Percentiles rank a stretch among this genome's conserved stretches.
Evolutionary conservation across 345 rosid genomes (phyloP).

Genomic region (Eucalyptus tenuipes): DNA sequence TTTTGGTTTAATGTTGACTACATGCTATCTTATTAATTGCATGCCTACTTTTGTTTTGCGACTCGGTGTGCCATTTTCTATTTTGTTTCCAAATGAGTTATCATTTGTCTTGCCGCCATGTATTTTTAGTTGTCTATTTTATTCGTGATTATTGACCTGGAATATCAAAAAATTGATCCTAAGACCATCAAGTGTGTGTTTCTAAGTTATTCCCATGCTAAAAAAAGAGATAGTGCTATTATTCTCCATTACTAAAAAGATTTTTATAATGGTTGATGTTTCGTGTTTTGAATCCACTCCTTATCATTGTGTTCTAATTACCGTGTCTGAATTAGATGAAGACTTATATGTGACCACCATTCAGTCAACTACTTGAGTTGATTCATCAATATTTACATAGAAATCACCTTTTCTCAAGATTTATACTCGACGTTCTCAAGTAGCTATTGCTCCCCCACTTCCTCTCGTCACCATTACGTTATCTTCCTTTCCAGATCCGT

Average conservation of each 20-base stretch:
- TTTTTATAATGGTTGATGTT: background rate
- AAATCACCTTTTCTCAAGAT: too few species aligned
- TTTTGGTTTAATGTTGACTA: background rate
- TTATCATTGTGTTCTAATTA: background rate
- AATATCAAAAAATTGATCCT: background rate
- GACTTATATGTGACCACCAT: too few species aligned
- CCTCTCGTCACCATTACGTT: too few species aligned
- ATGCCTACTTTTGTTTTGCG: background rate
- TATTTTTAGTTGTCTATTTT: background rate
- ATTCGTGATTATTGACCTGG: fast-evolving
- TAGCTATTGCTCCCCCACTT: too few species aligned
- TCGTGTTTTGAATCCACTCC: background rate
- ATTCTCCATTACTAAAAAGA: background rate
- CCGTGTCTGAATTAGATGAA: too few species aligned
- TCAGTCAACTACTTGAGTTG: too few species aligned
- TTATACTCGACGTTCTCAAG: too few species aligned
- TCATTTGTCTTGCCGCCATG: fast-evolving
- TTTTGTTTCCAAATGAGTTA: background rate
- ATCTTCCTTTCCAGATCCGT: too few species aligned
- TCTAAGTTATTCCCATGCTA: background rate
- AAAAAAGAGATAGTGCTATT: background rate
- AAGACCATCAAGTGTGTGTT: background rate
- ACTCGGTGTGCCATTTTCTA: background rate
- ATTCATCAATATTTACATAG: too few species aligned
- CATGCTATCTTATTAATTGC: background rate